Base-by-base conservation (phyloP, 345 rosid genomes). In the Passiflora organensis region DNA sequence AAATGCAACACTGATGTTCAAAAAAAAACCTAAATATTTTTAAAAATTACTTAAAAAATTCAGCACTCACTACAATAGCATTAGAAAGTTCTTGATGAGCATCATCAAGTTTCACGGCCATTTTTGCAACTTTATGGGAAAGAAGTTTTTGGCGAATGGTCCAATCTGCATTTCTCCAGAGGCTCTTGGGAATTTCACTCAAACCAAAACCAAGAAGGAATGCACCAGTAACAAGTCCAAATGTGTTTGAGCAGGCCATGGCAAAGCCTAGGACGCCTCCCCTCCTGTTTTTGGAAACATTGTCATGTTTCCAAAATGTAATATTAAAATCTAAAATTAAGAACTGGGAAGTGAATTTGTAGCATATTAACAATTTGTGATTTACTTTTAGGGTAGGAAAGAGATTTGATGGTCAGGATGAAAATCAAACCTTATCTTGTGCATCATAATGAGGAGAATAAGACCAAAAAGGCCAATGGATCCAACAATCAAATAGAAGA, bases 161-260 rank as follows among this genome's bases (percentile, higher is more conserved):
- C 97, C 97, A 87, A 63, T 89, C 96, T 53, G 95, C 83, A 77
- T 87, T 85, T 76, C 73, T 85, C 97, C 99, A 89, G 32, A 82
- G 68, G 69, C 74, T 73, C 67, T 87, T 94, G 32, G 99, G 99
- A 68, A 87, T 94, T 70, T 94, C 95, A 68, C 95, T 85, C 80
- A 94, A 68, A 69, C 99, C 97, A 70, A 94, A 94, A 17, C 99
- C 99, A 78, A 94, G 97, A 71, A 94, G 99, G 76, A 94, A 94
- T 65, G 90, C 90, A 60, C 99, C 97, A 2, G 99, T 94, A 52
- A 94, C 96, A 34, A 94, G 95, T 64, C 99, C 99, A 80, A 94
- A 94, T n/a, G 99, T 89, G 76, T 94, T 94, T 44, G 99, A 89
- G 66, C 94, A 87, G 28, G 89, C 99, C 96, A 94, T 94, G 65